Evolutionary conservation across 1,284 basidiomycete genomes (phyloP).

Genomic region (Uromyces viciae-fabae): DNA sequence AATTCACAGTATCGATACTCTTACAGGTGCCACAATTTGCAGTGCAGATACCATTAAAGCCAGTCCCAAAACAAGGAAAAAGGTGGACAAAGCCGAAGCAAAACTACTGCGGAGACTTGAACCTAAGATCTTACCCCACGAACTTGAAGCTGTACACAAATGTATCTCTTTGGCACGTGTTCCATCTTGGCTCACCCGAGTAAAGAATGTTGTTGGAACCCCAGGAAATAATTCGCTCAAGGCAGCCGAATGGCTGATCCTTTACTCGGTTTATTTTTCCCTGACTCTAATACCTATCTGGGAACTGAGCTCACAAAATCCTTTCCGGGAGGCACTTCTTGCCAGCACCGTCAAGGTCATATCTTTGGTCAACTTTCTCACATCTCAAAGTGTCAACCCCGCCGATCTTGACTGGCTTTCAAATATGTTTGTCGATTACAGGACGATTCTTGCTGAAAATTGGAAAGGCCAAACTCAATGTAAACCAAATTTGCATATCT

Average conservation of each 20-base stretch:
- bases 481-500: not conserved
- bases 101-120: not conserved
- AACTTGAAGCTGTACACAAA: conserved; percentile 1
- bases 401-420: conserved; percentile 10
- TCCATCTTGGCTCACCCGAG: conserved; percentile 8
- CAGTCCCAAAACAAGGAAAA: not conserved
- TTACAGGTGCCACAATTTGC: not conserved
- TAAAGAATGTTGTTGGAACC: not conserved
- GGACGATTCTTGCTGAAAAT: not conserved
- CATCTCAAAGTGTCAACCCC: conserved; percentile 10
- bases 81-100: not conserved
- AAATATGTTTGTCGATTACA: not conserved
- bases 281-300: conserved; percentile 2
- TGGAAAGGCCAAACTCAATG: not conserved
- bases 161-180: not conserved
- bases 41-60: conserved; percentile 5
- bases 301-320: not conserved
- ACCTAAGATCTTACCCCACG: conserved; percentile 8
- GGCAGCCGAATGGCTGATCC: conserved; percentile 22
- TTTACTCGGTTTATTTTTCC: conserved; percentile 8
- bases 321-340: not conserved
- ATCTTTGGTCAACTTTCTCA: not conserved
- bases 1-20: conserved; percentile 1
- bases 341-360: not conserved
- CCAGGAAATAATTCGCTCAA: conserved; percentile 1